Evolutionary conservation across 2,329 filamentous ascomycete genomes (phyloP), one percentile per base, ranked within the genome.

Genomic region (Calonectria ilicicola): DNA sequence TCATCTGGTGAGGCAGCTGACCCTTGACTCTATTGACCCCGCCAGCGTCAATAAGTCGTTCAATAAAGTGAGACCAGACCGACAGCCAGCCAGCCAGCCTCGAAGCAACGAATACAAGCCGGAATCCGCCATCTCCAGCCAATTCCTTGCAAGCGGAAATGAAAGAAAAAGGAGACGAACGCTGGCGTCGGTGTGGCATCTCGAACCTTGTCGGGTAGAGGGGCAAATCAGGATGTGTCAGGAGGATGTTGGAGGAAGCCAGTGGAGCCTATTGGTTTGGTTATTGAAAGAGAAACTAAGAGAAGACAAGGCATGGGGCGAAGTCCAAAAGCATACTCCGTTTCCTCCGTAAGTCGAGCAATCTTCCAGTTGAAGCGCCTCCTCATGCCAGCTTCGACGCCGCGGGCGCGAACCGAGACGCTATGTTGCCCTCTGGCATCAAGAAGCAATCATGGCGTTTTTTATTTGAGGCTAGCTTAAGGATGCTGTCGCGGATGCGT

Each of bases 1-100:
- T 64, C 27, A 58, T 32, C 42, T 29, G 42, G 60, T 44, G 40
- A 51, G 38, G 10, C 14, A 44, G 56, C 40, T 44, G 29, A n/a
- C 44, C 47, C 64, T 70, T 64, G 42, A 58, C 40, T 65, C 70
- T 73, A 73, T 73, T 73, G 67, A 72, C 27, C 27, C 58, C 64
- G 27, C 56, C 21, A 32, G 56, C 10, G 10, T 47, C 44, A 47
- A 47, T 47, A 47, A 47, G 44, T 5, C 21, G 26, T 46, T 63
- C 66, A 69, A 69, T 69, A 69, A 64, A 32, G 35, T 23, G 53
- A 38, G 42, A 17, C 29, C 32, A 49, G 6, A 40, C 32, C n/a
- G n/a, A 21, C 35, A 32, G 60, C 40, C 15, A 46, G 17, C 38
- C 23, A 29, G 44, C 46, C 21, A 56, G 10, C 7, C 8, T 49